Conservation (phyloP, 768 basidiomycete species). For the Psilocybe azurescens region DNA sequence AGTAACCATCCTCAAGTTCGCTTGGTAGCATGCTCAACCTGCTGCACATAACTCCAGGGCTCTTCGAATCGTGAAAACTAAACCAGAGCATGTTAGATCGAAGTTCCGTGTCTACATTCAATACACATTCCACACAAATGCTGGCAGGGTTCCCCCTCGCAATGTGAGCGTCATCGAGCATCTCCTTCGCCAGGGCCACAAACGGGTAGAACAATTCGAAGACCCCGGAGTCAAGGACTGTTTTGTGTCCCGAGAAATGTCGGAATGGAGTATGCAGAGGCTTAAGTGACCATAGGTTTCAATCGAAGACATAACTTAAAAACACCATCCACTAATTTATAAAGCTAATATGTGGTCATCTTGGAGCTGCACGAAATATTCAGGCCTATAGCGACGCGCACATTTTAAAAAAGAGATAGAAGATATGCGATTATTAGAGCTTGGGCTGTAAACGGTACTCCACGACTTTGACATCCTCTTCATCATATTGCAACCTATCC, state of each 20-base stretch:
- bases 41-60: conserved; percentile 48
- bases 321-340: no score
- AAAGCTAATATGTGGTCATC: background rate
- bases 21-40: background rate
- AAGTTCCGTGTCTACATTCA: conserved; percentile 75
- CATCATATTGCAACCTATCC: background rate
- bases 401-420: background rate
- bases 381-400: background rate
- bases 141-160: conserved; percentile 62
- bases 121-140: conserved; percentile 72
- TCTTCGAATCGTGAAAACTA: conserved; percentile 73
- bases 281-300: background rate
- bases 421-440: conserved; percentile 1
- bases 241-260: conserved; percentile 75
- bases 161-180: conserved; percentile 77
- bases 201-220: conserved; percentile 76
- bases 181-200: conserved; percentile 67
- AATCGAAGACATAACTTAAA: no score
- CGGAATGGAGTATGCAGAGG: conserved; percentile 56
- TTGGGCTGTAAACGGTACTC: conserved; percentile 5
- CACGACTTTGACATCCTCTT: conserved; percentile 10
- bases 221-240: conserved; percentile 72
- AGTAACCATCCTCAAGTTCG: conserved; percentile 4
- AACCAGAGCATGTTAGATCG: conserved; percentile 61
- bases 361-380: background rate